Evolutionary conservation across 768 basidiomycete species (phyloP), one percentile per base, ranked within the genome.

Genomic region (Mycena filopes): DNA sequence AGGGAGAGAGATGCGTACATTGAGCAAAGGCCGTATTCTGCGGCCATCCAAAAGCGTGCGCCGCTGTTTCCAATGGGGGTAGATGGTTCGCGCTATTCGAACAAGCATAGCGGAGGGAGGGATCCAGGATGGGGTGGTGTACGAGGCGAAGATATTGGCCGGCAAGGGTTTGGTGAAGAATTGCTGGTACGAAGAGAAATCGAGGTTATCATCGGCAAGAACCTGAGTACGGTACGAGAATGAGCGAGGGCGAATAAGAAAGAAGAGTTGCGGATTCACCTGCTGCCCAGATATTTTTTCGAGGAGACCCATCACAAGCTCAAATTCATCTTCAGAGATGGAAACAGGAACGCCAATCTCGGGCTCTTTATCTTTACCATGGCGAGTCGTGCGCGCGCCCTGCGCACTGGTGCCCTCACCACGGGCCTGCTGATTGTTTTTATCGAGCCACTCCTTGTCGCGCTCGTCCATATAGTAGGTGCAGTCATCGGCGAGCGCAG

Each of bases 401-500:
- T 93, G 92, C 0, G 86, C 84, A 66, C 91, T 93, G 1, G 93
- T 92, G 20, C 95, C 95, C 75, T 95, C 94, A 20, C 92, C 93
- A 16, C 91, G 84, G 2, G 92, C 93, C 60, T 91, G 87, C 72
- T 91, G 90, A 71, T 98, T 98, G 73, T 94, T 95, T 78, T 89
- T 91, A 71, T 93, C 91, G 33, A 99, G 85, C 97, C 97, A 99
- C 68, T 92, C 92, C 72, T 92, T 89, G 80, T 99, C 97, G 20
- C 92, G 90, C 76, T 99, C 98, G 71, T 99, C 97, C 92, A 98
- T 93, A 68, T 88, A 93, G 74, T 99, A 98, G 2, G 89, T 89
- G 78, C 92, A 92, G 0, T 92, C 91, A 20, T 91, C 88, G 33
- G 86, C 79, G 60, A 95, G 85, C 13, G 86, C 87, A 67, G 80